These are phyloP conservation scores for Trifolium pratense DNA, from an alignment of 306 rosid species.

Conservation along the genomic window DNA sequence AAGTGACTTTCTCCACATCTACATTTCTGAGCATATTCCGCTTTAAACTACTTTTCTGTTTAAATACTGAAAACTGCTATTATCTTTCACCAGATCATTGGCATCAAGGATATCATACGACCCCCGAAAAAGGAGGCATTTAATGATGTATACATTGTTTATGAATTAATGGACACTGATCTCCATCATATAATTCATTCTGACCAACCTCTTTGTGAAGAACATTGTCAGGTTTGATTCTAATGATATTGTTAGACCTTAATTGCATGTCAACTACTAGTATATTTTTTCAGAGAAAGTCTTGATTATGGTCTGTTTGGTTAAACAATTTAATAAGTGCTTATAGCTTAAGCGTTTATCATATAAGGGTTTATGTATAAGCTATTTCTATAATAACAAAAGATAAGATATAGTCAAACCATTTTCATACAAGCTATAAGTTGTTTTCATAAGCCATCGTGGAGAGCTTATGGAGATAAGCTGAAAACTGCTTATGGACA, in stretches of 20 bases:
- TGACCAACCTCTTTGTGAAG: constrained; percentile 53
- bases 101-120: constrained; percentile 55
- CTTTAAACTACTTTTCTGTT: constrained; percentile 29
- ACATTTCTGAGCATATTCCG: not conserved
- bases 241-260: constrained; percentile 24
- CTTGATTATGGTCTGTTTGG: not conserved
- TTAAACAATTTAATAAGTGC: not conserved
- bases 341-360: not conserved
- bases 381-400: not conserved
- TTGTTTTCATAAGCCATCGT: not conserved
- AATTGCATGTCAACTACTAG: not conserved
- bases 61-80: constrained; percentile 40
- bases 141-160: constrained; percentile 54
- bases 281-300: not conserved
- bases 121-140: constrained; percentile 53
- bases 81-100: constrained; percentile 48
- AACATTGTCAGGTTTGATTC: constrained; percentile 59
- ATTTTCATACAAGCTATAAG: not conserved
- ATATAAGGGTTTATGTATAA: too few relatives aligned
- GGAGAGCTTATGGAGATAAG: not conserved
- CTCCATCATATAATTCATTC: constrained; percentile 61
- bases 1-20: too few relatives aligned
- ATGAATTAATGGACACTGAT: constrained; percentile 63
- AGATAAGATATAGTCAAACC: not conserved
- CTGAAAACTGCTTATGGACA: not conserved